phyloP scores from a whole-genome alignment of 257 asterid species.

The Nicotiana tabacum region DNA sequence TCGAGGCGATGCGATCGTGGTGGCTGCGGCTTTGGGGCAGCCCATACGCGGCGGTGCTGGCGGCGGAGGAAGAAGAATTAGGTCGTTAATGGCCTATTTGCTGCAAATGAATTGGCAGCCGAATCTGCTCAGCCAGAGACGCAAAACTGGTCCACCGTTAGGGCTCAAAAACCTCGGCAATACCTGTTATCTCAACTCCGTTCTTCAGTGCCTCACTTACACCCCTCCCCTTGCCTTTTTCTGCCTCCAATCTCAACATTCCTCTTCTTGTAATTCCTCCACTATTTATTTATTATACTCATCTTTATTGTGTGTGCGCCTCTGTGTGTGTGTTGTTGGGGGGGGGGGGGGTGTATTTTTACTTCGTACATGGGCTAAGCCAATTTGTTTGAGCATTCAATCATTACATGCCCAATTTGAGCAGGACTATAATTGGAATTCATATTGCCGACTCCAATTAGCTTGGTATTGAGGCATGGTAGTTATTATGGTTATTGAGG shows the following conservation, averaged over 20 bases:
- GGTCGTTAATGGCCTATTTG: conserved; percentile 74
- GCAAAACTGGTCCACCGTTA: conserved; percentile 82
- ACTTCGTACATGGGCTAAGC: not conserved
- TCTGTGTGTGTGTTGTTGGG: not conserved
- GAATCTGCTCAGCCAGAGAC: conserved; percentile 62
- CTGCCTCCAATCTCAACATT: conserved; percentile 83
- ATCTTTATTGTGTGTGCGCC: not conserved
- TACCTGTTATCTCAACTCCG: conserved; percentile 94
- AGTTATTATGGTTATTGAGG: not conserved
- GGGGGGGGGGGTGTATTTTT: not conserved
- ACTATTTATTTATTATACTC: not conserved
- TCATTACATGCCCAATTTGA: not conserved
- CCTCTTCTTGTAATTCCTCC: conserved; percentile 56
- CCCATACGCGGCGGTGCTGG: conserved; percentile 24
- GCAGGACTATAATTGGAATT: not conserved
- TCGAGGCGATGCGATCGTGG: conserved; percentile 30
- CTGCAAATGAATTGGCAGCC: conserved; percentile 99
- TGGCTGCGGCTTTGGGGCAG: conserved; percentile 13
- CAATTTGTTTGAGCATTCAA: too few relatives aligned
- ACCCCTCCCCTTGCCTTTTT: conserved; percentile 94
- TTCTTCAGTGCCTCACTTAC: conserved; percentile 96
- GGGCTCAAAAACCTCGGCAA: conserved; percentile 96
- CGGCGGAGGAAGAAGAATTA: conserved; percentile 44
- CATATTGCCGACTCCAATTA: not conserved
- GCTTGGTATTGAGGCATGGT: not conserved